phyloP scores from a whole-genome alignment of 345 rosid species.

The Schrenkiella parvula region DNA sequence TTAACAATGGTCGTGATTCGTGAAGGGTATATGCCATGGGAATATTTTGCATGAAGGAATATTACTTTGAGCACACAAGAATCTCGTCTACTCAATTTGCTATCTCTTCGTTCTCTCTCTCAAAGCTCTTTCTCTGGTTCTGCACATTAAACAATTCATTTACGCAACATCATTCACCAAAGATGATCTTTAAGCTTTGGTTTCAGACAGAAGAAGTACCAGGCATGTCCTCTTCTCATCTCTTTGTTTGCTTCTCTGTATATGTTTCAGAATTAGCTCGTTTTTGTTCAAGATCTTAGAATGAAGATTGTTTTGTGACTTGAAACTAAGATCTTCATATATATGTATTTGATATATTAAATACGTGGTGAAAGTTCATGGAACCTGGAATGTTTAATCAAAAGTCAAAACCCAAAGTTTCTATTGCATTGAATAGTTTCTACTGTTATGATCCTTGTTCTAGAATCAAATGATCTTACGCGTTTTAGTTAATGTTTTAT shows the following conservation, averaged over 20 bases:
- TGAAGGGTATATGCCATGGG: slow-evolving; percentile 26
- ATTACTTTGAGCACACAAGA: slow-evolving; percentile 17
- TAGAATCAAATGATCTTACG: neutral
- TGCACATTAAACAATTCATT: neutral
- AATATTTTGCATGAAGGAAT: slow-evolving; percentile 34
- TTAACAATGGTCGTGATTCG: neutral
- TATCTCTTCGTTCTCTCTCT: slow-evolving; percentile 8
- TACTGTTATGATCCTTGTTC: neutral
- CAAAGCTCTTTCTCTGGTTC: neutral
- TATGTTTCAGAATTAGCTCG: neutral
- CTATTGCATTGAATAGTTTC: neutral
- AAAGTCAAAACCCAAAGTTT: neutral
- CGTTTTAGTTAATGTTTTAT: neutral
- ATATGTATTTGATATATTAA: neutral
- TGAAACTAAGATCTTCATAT: neutral
- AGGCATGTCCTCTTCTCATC: slow-evolving; percentile 25
- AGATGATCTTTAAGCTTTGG: neutral
- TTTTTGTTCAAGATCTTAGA: neutral
- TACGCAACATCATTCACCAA: neutral
- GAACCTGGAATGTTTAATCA: neutral
- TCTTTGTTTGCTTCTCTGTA: neutral
- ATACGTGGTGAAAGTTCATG: slow-evolving; percentile 1
- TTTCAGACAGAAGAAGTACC: slow-evolving; percentile 8
- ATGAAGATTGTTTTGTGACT: neutral
- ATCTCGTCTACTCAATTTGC: slow-evolving; percentile 13